These are phyloP conservation scores for Calocera cornea DNA, from an alignment of 768 basidiomycete genomes.

Conservation along the genomic window DNA sequence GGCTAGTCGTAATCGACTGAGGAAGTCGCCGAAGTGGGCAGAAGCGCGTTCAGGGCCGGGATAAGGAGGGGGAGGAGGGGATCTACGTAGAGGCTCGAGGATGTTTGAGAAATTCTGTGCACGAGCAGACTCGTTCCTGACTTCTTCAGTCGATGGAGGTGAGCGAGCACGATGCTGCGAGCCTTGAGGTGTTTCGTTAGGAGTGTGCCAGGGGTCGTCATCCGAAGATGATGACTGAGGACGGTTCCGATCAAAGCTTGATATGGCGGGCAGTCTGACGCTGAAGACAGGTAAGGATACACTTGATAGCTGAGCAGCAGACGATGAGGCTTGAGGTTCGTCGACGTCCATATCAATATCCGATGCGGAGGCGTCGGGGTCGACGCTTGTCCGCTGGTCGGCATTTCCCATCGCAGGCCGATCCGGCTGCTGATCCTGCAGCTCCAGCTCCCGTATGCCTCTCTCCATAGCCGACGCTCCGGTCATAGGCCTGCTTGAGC, in stretches of 20 bases:
- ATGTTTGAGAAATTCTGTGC: neutral
- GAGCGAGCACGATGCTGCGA: neutral
- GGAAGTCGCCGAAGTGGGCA: neutral
- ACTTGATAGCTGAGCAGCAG: neutral
- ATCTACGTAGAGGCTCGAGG: neutral
- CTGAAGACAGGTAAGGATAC: neutral
- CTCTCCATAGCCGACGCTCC: constrained; percentile 2
- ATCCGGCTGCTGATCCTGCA: neutral
- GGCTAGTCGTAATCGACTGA: neutral
- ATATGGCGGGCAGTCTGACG: neutral
- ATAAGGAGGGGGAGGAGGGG: neutral
- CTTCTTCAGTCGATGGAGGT: neutral
- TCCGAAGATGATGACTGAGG: neutral
- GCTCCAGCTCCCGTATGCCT: neutral
- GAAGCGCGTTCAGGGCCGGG: neutral
- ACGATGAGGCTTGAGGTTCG: neutral
- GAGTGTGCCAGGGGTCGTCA: neutral
- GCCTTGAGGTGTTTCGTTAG: neutral
- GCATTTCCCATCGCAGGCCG: neutral
- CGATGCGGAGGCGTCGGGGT: neutral
- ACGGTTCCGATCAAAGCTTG: neutral
- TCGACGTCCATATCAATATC: neutral
- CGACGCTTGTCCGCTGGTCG: neutral
- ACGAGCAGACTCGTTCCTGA: neutral
- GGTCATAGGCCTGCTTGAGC: neutral